Evolutionary conservation across 768 basidiomycete genomes (phyloP), one percentile per base, ranked within the genome.

Genomic region (Neoboletus magnificus): DNA sequence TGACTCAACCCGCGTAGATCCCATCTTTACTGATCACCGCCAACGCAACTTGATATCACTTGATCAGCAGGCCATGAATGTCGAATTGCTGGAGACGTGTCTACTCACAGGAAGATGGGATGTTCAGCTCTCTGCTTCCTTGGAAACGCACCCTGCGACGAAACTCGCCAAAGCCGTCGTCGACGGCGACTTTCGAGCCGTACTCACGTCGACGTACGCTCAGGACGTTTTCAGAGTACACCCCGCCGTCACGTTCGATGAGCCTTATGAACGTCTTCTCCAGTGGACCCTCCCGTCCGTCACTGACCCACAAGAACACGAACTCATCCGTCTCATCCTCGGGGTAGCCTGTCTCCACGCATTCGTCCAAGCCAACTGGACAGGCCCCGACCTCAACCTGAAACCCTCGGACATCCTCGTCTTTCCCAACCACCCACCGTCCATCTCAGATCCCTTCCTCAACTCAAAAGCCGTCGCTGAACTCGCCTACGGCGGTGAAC

Each of bases 331-430:
- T 30, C 75, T 98, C 37, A 70, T 82, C 12, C 59, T 93, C 11
- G 92, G 84, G 0, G 78, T 96, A 11, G 85, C 93, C 7, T 87
- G 87, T 58, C 77, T 98, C 23, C 93, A 97, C 60, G 84, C 91
- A 0, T 99, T 95, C 74, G 77, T 94, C 5, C 97, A 99, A 69
- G 79, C 77, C 29, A 99, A 99, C 72, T 99, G 94, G 93, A 98
- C 95, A 0, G 97, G 97, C 6, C 97, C 97, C 3, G 81, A 89
- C 63, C 79, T 97, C 41, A 75, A 84, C 56, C 69, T 94, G 58
- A 70, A 72, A 58, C 67, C 79, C 43, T 62, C 73, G 60, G 76
- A 74, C 35, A 49, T 77, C 45, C 65, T 79, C 62, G 43, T 70
- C 54, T 75, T 81, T 25, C 63, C 75, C 39, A 61, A 62, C 29